phyloP scores from a whole-genome alignment of 1,284 basidiomycete species.

The Ceratobasidium theobromae region DNA sequence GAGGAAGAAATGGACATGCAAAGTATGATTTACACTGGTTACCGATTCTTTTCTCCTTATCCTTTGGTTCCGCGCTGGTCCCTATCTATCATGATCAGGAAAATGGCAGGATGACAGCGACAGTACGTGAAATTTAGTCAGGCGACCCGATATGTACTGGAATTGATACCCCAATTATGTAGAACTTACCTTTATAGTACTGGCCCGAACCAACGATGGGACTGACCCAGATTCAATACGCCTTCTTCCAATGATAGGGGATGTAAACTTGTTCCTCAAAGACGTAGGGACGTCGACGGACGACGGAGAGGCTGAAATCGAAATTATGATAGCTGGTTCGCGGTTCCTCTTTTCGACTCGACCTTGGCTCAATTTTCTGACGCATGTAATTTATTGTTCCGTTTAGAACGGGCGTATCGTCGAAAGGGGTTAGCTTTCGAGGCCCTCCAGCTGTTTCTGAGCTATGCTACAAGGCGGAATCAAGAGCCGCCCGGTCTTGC shows the following conservation, averaged over 20 bases:
- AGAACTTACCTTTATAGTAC: conserved; percentile 92
- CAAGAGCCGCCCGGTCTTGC: conserved; percentile 19
- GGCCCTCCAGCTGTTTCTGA: conserved; percentile 65
- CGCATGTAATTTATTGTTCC: neutral
- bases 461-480: conserved; percentile 54
- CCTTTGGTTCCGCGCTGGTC: neutral
- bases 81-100: conserved; percentile 47
- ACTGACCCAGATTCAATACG: conserved; percentile 43
- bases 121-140: conserved; percentile 52
- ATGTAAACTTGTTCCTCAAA: conserved; percentile 89
- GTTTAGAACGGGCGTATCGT: conserved; percentile 57
- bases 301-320: conserved; percentile 53
- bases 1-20: conserved; percentile 94
- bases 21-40: conserved; percentile 47
- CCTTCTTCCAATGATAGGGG: conserved; percentile 79
- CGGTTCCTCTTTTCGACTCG: conserved; percentile 27
- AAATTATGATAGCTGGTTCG: conserved; percentile 83
- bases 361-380: neutral
- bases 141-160: conserved; percentile 6
- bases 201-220: conserved; percentile 48
- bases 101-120: conserved; percentile 89
- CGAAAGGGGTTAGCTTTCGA: conserved; percentile 68
- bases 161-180: conserved; percentile 6
- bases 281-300: conserved; percentile 45
- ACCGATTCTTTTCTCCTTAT: conserved; percentile 17